Evolutionary conservation across 2,329 filamentous ascomycete genomes (phyloP), one percentile per base, ranked within the genome.

Genomic region (Furcasterigmium sp.): DNA sequence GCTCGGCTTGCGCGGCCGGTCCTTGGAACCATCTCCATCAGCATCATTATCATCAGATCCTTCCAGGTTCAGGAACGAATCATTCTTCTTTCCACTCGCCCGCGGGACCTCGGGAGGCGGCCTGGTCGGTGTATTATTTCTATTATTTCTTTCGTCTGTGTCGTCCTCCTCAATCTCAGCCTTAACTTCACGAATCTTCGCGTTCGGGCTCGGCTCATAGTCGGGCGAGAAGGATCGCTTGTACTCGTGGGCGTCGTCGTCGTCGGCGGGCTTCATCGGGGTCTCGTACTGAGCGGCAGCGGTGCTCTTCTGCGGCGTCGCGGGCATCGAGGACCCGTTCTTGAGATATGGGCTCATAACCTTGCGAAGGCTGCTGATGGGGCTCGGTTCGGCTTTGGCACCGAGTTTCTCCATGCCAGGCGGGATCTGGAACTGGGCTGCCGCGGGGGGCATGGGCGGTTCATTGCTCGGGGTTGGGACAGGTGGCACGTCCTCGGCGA

Each of bases 271-370:
- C 18, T 35, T 35, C n/a, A 35, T 18, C 9, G 32, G 32, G 8
- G 32, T 35, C 17, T 35, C 32, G 32, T 15, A 17, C 32, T 35
- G 32, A 9, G 18, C n/a, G 32, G 15, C n/a, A 17, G n/a, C 32
- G n/a, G 32, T 9, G 32, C n/a, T 18, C n/a, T 17, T 15, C 17
- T 35, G 32, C n/a, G 32, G 32, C n/a, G 32, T 35, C n/a, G n/a
- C 32, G n/a, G 32, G 32, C n/a, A n/a, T 15, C 17, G 32, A 19
- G 39, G 41, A 25, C 20, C 35, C 14, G 44, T 37, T 38, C 42
- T 63, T 67, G 17, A 95, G 67, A 60, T 89, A 96, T 7, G 87
- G 89, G 63, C 85, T 86, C 89, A 95, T 95, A 41, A 87, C 86
- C 64, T 87, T 80, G 46, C 87, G 80, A 52, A 95, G 69, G 63